Conservation (phyloP, 345 rosid genomes). For the Tarenaya hassleriana region DNA sequence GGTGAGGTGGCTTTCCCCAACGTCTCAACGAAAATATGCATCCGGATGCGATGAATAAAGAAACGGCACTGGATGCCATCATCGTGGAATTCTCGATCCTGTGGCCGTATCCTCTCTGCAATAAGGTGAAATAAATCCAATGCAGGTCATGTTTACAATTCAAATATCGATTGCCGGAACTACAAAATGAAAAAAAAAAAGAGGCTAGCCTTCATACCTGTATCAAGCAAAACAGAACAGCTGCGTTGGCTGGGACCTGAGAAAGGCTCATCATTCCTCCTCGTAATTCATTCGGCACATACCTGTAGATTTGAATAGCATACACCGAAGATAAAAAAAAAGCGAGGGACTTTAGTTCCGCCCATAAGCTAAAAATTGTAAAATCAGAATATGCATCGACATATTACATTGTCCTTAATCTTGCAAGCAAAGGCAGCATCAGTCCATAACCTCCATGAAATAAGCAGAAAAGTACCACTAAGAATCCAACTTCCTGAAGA, state of each 20-base stretch:
- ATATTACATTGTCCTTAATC: slow-evolving; percentile 76
- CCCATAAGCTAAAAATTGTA: not conserved
- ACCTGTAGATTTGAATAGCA: slow-evolving; percentile 39
- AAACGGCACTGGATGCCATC: slow-evolving; percentile 55
- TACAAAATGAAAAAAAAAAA: not conserved
- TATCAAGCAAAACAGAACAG: slow-evolving; percentile 47
- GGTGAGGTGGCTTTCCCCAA: slow-evolving; percentile 89
- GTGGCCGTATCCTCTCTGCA: slow-evolving; percentile 71
- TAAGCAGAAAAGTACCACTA: slow-evolving; percentile 65
- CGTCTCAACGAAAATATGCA: slow-evolving; percentile 75
- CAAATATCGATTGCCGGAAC: too few species aligned
- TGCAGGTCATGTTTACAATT: too few species aligned
- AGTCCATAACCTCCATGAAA: slow-evolving; percentile 70
- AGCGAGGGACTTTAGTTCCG: not conserved
- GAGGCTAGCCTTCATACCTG: slow-evolving; percentile 46
- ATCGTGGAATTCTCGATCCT: slow-evolving; percentile 65
- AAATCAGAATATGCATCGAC: slow-evolving; percentile 12
- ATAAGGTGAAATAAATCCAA: too few species aligned
- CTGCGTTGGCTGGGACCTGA: slow-evolving; percentile 76
- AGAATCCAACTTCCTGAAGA: slow-evolving; percentile 74
- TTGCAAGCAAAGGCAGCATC: slow-evolving; percentile 74
- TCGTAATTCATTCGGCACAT: slow-evolving; percentile 84
- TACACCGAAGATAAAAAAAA: slow-evolving; percentile 13
- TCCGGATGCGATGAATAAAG: slow-evolving; percentile 61
- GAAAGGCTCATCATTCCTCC: slow-evolving; percentile 95